A percentile compares a stretch with the other conserved stretches of the same genome.
phyloP scores from a whole-genome alignment of 2,329 filamentous ascomycete genomes.

The Calonectria pauciramosa region DNA sequence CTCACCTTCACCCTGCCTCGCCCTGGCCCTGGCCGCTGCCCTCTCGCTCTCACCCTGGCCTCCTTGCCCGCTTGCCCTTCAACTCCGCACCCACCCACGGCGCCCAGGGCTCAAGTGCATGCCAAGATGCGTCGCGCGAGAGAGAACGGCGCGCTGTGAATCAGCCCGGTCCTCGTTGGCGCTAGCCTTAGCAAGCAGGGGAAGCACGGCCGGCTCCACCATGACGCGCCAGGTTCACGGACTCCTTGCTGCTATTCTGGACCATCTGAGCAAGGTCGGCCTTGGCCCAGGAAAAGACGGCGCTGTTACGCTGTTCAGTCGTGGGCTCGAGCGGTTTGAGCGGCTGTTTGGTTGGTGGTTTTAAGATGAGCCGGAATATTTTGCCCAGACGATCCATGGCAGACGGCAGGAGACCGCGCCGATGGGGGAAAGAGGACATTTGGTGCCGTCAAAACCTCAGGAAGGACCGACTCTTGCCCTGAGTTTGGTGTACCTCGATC shows the following conservation, averaged over 20 bases:
- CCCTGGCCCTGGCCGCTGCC: not conserved
- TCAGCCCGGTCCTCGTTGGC: constrained; percentile 33
- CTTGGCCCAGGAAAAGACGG: constrained; percentile 1
- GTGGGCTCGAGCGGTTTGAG: constrained; percentile 12
- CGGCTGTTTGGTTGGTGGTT: constrained; percentile 26
- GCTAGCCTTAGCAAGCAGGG: constrained; percentile 30
- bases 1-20: not conserved
- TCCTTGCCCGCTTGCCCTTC: not conserved
- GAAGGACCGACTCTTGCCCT: not conserved
- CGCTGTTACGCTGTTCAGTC: constrained; percentile 5
- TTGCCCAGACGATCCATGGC: not conserved
- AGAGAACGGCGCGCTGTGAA: constrained; percentile 26
- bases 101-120: not conserved
- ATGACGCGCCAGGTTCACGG: constrained; percentile 39
- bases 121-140: constrained; percentile 1
- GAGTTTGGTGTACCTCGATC: not conserved
- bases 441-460: not conserved
- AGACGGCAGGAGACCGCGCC: not conserved
- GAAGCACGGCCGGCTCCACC: constrained; percentile 27
- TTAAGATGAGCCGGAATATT: constrained; percentile 21
- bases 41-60: not conserved
- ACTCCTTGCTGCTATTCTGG: constrained; percentile 28
- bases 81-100: constrained; percentile 9
- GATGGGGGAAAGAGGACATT: not conserved
- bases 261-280: constrained; percentile 34